Conservation (phyloP, 2,329 filamentous ascomycete species). For the Huntiella abstrusa region DNA sequence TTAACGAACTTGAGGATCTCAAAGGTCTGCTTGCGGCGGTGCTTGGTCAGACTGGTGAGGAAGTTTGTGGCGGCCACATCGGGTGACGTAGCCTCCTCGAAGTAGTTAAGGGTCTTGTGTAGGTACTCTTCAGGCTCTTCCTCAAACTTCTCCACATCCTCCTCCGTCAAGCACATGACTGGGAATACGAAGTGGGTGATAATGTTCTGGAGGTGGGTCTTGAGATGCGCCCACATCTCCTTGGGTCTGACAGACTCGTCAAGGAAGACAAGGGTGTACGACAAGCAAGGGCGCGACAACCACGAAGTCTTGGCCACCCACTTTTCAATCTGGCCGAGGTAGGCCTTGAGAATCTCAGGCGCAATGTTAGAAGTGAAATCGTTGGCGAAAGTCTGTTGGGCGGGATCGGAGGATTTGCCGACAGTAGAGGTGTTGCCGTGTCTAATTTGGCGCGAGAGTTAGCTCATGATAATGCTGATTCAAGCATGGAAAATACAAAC, state of each 20-base stretch:
- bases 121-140: slow-evolving; percentile 92
- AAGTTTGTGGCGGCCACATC: slow-evolving; percentile 96
- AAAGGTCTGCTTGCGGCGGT: slow-evolving; percentile 86
- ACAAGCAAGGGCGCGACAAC: slow-evolving; percentile 86
- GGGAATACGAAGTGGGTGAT: slow-evolving; percentile 93
- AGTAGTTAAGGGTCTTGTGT: slow-evolving; percentile 92
- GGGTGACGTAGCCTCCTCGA: slow-evolving; percentile 87
- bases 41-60: slow-evolving; percentile 83
- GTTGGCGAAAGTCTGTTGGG: slow-evolving; percentile 63
- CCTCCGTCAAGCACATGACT: slow-evolving; percentile 75
- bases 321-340: slow-evolving; percentile 85
- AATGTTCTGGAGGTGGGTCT: slow-evolving; percentile 80
- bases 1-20: slow-evolving; percentile 92
- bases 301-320: slow-evolving; percentile 91
- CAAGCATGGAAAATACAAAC: slow-evolving; percentile 27
- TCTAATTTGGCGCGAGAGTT: slow-evolving; percentile 25
- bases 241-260: slow-evolving; percentile 97
- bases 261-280: slow-evolving; percentile 83
- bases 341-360: slow-evolving; percentile 88
- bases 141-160: slow-evolving; percentile 86
- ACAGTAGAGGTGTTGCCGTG: slow-evolving; percentile 75
- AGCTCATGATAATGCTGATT: not conserved
- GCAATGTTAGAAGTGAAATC: slow-evolving; percentile 81
- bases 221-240: slow-evolving; percentile 87
- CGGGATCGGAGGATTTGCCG: slow-evolving; percentile 47